Evolutionary conservation across 768 basidiomycete genomes (phyloP).

Genomic region (Boletus rufocinnamomeus): DNA sequence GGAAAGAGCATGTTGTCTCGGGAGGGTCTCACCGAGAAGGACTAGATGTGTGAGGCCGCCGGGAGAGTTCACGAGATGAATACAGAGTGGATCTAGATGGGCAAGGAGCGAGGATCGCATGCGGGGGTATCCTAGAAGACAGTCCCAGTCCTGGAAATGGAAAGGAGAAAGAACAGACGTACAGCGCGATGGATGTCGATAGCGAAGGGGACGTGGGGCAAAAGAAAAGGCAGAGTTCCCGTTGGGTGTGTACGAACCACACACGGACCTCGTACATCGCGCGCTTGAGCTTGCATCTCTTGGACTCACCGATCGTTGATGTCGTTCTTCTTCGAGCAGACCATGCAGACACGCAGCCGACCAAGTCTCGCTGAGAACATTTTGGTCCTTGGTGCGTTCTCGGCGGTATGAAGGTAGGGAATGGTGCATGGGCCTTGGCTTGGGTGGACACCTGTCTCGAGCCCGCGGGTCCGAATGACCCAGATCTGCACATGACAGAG

Average conservation of each 20-base stretch:
- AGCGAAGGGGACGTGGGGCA: conserved; percentile 30
- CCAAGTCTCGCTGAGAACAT: conserved; percentile 58
- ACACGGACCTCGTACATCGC: conserved; percentile 77
- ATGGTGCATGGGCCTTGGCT: conserved; percentile 78
- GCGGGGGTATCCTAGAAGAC: conserved; percentile 49
- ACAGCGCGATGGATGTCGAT: conserved; percentile 32
- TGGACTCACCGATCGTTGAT: conserved; percentile 5
- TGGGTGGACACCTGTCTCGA: conserved; percentile 66
- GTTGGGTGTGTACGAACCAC: conserved; percentile 80
- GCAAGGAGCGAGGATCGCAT: conserved; percentile 52
- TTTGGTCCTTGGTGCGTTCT: conserved; percentile 54
- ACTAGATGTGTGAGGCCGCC: conserved; percentile 90
- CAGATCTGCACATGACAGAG: conserved; percentile 32
- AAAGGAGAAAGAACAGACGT: conserved; percentile 34
- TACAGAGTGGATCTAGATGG: conserved; percentile 63
- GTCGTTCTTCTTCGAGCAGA: conserved; percentile 47
- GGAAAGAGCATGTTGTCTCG: conserved; percentile 75
- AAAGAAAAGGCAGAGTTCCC: conserved; percentile 41
- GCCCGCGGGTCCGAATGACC: conserved; percentile 24
- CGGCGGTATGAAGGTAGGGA: conserved; percentile 74
- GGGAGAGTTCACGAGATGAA: conserved; percentile 63
- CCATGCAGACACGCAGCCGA: conserved; percentile 78
- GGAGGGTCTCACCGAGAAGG: conserved; percentile 84
- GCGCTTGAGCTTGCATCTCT: conserved; percentile 31
- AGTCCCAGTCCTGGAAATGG: conserved; percentile 32